Evolutionary conservation across 331 rosid species (phyloP).

Genomic region (Quercus tomentella): DNA sequence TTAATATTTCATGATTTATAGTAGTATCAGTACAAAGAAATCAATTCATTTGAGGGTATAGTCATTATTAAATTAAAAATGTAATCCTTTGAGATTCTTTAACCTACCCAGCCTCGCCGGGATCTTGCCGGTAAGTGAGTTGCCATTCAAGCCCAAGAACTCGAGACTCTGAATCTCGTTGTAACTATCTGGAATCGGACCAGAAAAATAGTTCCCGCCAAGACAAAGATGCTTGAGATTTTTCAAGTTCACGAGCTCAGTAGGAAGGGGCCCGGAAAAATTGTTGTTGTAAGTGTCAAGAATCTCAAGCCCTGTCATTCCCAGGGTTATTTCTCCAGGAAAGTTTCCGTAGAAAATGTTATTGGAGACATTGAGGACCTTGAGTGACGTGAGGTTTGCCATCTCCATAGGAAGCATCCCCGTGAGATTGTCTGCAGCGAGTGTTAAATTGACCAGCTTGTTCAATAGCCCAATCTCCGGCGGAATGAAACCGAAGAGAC

Average conservation of each 20-base stretch:
- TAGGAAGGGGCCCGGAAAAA: conserved; percentile 48
- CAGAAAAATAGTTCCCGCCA: conserved; percentile 63
- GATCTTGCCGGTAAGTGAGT: conserved; percentile 41
- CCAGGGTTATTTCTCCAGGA: conserved; percentile 28
- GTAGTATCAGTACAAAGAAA: no score
- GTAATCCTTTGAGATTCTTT: conserved; percentile 38
- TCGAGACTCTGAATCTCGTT: conserved; percentile 57
- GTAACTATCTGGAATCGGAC: conserved; percentile 56
- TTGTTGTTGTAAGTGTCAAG: conserved; percentile 69
- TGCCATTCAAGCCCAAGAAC: conserved; percentile 36
- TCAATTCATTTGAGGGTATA: no score
- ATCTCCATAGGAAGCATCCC: conserved; percentile 49
- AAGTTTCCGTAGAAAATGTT: conserved; percentile 42
- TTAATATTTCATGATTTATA: no score
- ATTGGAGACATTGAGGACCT: conserved; percentile 56
- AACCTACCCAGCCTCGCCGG: conserved; percentile 46
- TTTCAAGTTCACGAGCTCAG: conserved; percentile 37
- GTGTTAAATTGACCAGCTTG: conserved; percentile 48
- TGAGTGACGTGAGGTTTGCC: conserved; percentile 51
- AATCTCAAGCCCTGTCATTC: conserved; percentile 45
- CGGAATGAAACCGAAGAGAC: conserved; percentile 43
- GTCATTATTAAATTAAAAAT: no score
- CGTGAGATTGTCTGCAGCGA: conserved; percentile 46
- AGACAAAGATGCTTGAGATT: conserved; percentile 47
- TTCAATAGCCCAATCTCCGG: conserved; percentile 58